These are phyloP conservation scores for Neobulgaria alba DNA, from an alignment of 2,329 filamentous ascomycete genomes.

Conservation along the genomic window DNA sequence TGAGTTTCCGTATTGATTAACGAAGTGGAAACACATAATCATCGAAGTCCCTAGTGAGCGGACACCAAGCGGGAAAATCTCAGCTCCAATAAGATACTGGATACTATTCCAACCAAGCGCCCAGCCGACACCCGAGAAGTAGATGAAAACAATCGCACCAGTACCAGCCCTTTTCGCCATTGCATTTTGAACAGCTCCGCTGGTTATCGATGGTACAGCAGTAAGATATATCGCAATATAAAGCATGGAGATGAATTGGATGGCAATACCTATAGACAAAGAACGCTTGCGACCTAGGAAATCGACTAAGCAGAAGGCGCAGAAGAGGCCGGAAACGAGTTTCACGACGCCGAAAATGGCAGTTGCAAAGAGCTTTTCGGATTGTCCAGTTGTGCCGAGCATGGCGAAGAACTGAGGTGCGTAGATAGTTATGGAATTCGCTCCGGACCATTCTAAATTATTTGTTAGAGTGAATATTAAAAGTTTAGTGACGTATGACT, in stretches of 20 bases:
- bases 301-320: conserved; percentile 72
- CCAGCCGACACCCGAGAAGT: conserved; percentile 60
- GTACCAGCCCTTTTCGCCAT: conserved; percentile 48
- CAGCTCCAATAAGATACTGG: conserved; percentile 71
- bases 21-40: conserved; percentile 72
- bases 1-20: conserved; percentile 69
- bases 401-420: conserved; percentile 65
- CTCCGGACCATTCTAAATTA: conserved; percentile 56
- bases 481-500: no score
- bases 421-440: conserved; percentile 68
- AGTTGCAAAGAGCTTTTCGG: conserved; percentile 64
- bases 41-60: conserved; percentile 62
- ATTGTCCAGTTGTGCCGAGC: conserved; percentile 58
- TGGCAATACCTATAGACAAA: conserved; percentile 49
- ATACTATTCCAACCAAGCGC: conserved; percentile 67
- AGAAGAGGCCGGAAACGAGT: conserved; percentile 55
- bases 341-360: conserved; percentile 72
- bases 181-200: conserved; percentile 35
- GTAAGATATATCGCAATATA: conserved; percentile 56
- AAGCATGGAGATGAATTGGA: conserved; percentile 54
- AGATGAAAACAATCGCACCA: conserved; percentile 66
- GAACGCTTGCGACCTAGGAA: conserved; percentile 67
- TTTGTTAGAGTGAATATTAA: neutral
- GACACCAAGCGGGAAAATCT: conserved; percentile 68
- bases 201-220: conserved; percentile 48